Conservation (phyloP, 371 early-diverging fungal species). For the Mucor plumbeus region DNA sequence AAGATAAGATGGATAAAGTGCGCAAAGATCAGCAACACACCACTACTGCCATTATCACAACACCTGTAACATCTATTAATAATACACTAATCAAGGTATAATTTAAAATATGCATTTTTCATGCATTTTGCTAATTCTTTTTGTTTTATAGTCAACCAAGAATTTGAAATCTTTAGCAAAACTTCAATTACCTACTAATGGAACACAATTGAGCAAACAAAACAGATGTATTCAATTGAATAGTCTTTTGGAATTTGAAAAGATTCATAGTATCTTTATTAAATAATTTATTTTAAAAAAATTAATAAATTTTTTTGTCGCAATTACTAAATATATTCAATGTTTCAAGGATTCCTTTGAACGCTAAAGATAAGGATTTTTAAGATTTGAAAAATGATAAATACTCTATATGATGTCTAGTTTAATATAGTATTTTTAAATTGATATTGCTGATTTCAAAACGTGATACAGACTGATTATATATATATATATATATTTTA, state of each 20-base stretch:
- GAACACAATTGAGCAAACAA: not conserved
- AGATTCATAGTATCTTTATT: slow-evolving; percentile 37
- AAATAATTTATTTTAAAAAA: slow-evolving; percentile 18
- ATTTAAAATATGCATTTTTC: not conserved
- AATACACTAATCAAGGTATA: not conserved
- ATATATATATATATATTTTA: too few relatives aligned
- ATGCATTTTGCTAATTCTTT: not conserved
- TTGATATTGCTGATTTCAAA: slow-evolving; percentile 7
- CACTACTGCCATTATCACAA: not conserved
- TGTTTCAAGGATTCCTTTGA: too few relatives aligned
- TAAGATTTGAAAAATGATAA: not conserved
- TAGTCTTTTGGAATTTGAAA: slow-evolving; percentile 40
- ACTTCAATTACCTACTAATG: slow-evolving; percentile 34
- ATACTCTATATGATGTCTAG: not conserved
- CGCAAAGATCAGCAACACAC: slow-evolving; percentile 24
- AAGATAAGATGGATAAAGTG: slow-evolving; percentile 43
- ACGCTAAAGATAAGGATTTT: not conserved
- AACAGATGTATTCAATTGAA: slow-evolving; percentile 31
- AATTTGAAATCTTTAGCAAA: slow-evolving; percentile 32
- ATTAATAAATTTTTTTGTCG: not conserved
- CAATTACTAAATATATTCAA: not conserved
- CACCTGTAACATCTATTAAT: too few relatives aligned
- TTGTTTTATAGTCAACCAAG: not conserved
- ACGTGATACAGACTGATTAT: not conserved
- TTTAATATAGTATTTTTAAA: slow-evolving; percentile 1